These are phyloP conservation scores for Mycosphaerella arachidis DNA, from an alignment of 2,329 filamentous ascomycete species.

Conservation along the genomic window DNA sequence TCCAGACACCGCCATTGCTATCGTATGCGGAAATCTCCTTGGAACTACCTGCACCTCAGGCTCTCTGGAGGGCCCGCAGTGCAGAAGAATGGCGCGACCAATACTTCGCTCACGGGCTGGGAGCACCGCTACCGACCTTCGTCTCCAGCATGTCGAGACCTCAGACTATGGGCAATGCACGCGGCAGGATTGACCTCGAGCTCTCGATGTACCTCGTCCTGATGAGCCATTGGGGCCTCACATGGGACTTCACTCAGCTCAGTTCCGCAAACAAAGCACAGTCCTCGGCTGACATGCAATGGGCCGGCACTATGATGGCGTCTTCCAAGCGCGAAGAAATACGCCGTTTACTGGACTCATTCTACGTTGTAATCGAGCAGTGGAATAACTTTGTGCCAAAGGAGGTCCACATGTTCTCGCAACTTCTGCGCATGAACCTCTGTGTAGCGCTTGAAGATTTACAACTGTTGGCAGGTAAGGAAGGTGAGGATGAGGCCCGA, in stretches of 20 bases:
- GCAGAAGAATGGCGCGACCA: slow-evolving; percentile 20
- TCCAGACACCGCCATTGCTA: slow-evolving; percentile 17
- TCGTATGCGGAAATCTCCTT: slow-evolving; percentile 19
- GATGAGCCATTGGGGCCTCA: slow-evolving; percentile 17
- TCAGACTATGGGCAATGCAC: slow-evolving; percentile 11
- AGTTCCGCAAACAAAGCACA: slow-evolving; percentile 22
- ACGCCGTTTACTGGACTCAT: slow-evolving; percentile 12
- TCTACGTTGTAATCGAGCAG: slow-evolving; percentile 17
- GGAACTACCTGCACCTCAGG: slow-evolving; percentile 17
- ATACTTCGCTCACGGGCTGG: slow-evolving; percentile 11
- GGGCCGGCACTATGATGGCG: slow-evolving; percentile 15
- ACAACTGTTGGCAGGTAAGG: slow-evolving; percentile 20
- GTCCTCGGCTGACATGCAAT: slow-evolving; percentile 11
- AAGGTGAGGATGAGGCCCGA: slow-evolving; percentile 20
- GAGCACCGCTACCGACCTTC: slow-evolving; percentile 12
- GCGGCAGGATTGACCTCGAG: slow-evolving; percentile 15
- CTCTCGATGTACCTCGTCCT: slow-evolving; percentile 17
- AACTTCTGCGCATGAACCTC: slow-evolving; percentile 20
- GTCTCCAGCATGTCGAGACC: slow-evolving; percentile 16
- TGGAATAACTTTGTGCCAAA: slow-evolving; percentile 20
- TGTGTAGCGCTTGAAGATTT: slow-evolving; percentile 21
- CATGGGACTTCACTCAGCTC: slow-evolving; percentile 19
- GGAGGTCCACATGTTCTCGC: slow-evolving; percentile 20
- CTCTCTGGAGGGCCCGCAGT: slow-evolving; percentile 14
- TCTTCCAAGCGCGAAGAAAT: slow-evolving; percentile 20